A percentile compares a stretch with the other conserved stretches of the same genome.
phyloP scores from a whole-genome alignment of 352 stramenopile species.

The Phytopythium helicoides region DNA sequence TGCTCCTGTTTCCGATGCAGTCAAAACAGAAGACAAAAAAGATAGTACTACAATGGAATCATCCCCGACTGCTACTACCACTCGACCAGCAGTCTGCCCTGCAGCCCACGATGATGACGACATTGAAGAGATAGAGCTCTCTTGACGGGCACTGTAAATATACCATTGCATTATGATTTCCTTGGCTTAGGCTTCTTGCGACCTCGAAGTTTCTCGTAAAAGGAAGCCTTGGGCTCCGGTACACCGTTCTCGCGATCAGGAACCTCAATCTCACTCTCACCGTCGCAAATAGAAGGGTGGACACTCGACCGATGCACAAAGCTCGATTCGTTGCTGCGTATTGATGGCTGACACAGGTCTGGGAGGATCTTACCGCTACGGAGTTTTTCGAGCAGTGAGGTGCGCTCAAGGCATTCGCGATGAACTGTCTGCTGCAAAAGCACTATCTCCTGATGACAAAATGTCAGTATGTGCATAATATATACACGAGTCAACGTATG shows the following conservation, averaged over 20 bases:
- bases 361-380: constrained; percentile 63
- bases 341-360: constrained; percentile 23
- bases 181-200: constrained; percentile 48
- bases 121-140: constrained; percentile 42
- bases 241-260: constrained; percentile 13
- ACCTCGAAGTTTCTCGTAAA: constrained; percentile 78
- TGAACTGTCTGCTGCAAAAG: constrained; percentile 81
- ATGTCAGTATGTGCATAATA: background rate
- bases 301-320: constrained; percentile 6
- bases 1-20: too few species aligned
- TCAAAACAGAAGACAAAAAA: too few species aligned
- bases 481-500: too few species aligned
- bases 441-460: constrained; percentile 50
- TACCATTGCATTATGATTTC: constrained; percentile 19
- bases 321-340: background rate
- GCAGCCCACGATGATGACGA: constrained; percentile 60
- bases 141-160: background rate
- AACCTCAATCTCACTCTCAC: constrained; percentile 19
- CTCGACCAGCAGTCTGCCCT: too few species aligned
- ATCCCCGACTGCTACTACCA: too few species aligned
- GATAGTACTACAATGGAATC: too few species aligned
- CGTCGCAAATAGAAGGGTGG: constrained; percentile 1
- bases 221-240: constrained; percentile 48
- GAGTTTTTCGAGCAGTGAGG: constrained; percentile 73
- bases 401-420: constrained; percentile 79